A percentile compares a stretch with the other conserved stretches of the same genome.
Evolutionary conservation across 148 eudicot species (phyloP).

Genomic region (Rheum nobile): DNA sequence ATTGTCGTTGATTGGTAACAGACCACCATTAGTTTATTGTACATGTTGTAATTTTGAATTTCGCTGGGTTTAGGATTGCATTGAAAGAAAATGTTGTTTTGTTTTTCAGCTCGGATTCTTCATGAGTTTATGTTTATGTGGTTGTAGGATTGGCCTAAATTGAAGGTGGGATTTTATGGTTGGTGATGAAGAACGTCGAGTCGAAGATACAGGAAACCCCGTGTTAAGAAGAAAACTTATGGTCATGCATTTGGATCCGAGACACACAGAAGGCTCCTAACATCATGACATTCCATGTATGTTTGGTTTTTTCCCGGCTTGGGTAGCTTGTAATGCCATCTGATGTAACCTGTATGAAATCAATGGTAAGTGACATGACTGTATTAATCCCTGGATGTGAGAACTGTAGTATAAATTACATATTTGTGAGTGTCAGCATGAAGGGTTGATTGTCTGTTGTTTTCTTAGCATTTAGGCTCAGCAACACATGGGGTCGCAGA

Average conservation of each 20-base stretch:
- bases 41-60: not conserved
- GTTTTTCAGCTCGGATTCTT: not conserved
- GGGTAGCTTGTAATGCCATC: too few species aligned
- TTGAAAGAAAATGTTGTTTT: not conserved
- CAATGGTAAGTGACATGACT: too few species aligned
- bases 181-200: constrained; percentile 19
- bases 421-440: too few species aligned
- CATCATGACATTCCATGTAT: constrained; percentile 50
- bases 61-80: not conserved
- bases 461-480: too few species aligned
- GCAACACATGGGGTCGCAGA: too few species aligned
- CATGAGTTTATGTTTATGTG: not conserved
- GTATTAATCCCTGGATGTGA: too few species aligned
- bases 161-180: not conserved
- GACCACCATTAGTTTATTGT: not conserved
- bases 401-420: too few species aligned
- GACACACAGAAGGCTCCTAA: constrained; percentile 22
- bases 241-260: constrained; percentile 30
- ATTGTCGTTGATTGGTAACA: not conserved
- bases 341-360: too few species aligned
- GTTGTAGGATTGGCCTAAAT: not conserved
- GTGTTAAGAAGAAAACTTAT: constrained; percentile 23
- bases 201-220: constrained; percentile 37
- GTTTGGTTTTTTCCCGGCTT: too few species aligned
- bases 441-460: too few species aligned